Evolutionary conservation across 1,139 yeast species (phyloP).

Genomic region (Suhomyces ambrosiae): DNA sequence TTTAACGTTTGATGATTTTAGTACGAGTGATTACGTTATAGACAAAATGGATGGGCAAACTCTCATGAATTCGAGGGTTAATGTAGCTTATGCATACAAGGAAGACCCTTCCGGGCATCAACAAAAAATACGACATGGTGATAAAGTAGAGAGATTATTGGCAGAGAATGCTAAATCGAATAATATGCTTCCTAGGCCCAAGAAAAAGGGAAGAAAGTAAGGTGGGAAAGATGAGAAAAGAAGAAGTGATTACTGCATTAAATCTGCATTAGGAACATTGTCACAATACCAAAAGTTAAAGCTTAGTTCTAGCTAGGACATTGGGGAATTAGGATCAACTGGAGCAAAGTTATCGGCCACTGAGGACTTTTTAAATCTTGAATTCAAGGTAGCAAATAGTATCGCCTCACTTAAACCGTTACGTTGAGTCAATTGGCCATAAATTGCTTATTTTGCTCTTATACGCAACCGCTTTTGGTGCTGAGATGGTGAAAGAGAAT

Average conservation of each 20-base stretch:
- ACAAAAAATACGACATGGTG: conserved; percentile 71
- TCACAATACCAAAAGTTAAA: no score
- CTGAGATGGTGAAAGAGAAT: no score
- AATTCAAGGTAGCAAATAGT: no score
- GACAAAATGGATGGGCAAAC: conserved; percentile 68
- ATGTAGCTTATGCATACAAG: conserved; percentile 73
- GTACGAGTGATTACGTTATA: conserved; percentile 72
- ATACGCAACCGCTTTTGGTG: no score
- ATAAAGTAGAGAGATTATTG: conserved; percentile 68
- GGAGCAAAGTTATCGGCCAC: no score
- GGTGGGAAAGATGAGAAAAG: background rate
- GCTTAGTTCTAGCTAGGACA: no score
- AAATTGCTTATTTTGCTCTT: no score
- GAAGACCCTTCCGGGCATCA: conserved; percentile 43
- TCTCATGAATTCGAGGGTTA: conserved; percentile 65
- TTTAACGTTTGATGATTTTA: conserved; percentile 60
- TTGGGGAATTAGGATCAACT: no score
- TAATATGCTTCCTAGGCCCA: conserved; percentile 18
- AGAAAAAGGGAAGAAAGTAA: conserved; percentile 8
- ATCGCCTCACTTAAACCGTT: no score
- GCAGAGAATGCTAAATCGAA: conserved; percentile 65
- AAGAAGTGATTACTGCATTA: background rate
- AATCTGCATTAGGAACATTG: no score
- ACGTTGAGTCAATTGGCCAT: no score
- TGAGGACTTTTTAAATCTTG: no score